Percentiles rank a stretch among this genome's conserved stretches.
These are phyloP conservation scores for Amaranthus cruentus DNA, from an alignment of 148 eudicot species.

Conservation along the genomic window DNA sequence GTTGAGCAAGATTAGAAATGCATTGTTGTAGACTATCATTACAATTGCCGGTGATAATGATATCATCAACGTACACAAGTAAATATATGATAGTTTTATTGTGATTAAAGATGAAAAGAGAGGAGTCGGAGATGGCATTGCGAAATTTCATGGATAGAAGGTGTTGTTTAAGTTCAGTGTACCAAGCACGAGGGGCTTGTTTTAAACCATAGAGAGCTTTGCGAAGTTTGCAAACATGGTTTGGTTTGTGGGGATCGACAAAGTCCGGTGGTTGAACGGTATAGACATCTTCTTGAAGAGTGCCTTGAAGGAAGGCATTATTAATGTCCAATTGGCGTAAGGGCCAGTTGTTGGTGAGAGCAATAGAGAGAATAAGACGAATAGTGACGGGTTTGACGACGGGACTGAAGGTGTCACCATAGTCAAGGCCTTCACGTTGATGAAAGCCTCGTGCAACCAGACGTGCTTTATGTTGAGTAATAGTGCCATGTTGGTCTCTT, in stretches of 20 bases:
- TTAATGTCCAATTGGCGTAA: too few relatives aligned
- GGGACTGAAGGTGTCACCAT: neutral
- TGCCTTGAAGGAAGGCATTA: neutral
- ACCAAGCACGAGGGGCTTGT: constrained; percentile 5
- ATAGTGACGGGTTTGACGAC: neutral
- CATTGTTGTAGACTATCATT: too few relatives aligned
- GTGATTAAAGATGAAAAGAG: neutral
- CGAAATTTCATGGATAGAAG: neutral
- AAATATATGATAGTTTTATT: neutral
- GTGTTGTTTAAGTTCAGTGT: neutral
- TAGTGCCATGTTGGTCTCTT: neutral
- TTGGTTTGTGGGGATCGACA: neutral
- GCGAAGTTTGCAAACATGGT: neutral
- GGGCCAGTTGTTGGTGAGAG: neutral
- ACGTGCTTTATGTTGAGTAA: too few relatives aligned
- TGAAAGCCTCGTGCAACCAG: neutral
- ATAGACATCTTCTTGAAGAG: neutral
- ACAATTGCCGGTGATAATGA: too few relatives aligned
- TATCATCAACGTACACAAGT: neutral
- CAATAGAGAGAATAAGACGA: neutral
- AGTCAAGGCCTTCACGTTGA: neutral
- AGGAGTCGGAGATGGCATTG: neutral
- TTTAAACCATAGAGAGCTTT: neutral
- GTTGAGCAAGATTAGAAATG: too few relatives aligned
- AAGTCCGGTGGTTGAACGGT: neutral